Base-by-base conservation (phyloP, 148 eudicot species). In the Vaccinium macrocarpon region DNA sequence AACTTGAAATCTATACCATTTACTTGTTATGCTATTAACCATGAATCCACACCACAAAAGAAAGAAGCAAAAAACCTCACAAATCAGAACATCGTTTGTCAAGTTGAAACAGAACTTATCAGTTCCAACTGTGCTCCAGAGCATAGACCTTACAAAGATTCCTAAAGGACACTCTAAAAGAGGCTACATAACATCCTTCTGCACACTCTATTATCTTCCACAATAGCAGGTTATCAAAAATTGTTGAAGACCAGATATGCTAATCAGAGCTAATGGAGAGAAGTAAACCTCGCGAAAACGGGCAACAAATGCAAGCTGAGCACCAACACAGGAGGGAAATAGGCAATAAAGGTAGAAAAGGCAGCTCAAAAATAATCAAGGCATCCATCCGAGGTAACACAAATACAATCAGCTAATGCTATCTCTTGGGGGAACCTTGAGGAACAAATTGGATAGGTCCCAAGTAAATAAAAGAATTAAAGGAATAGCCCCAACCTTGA, bases 71-170 rank as follows among this genome's bases (percentile, higher is more conserved):
- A 35, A 11, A 19, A 42, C 46, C 53, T 50, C 50, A 76, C 15
- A 46, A 49, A 76, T 25, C 27, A 50, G 15, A 48, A 76, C 35
- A 49, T 55, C 6, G 4, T 78, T 55, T 29, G 19, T 78, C 21
- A 2, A 21, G 6, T 53, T 27, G 42, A 9, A 64, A 23, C 8
- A 11, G 25, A 16, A 38, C 27, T 23, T 52, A 51, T 8, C 29
- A 51, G 27, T 53, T 29, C 48, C 48, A 32, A 55, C 68, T 0
- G 32, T 51, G 62, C 48, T 18, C 42, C 42, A 53, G 64, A 52
- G 23, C 9, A 12, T 79, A n/a, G n/a, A 79, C 49, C 56, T 79
- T 79, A 32, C 82, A 53, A 76, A 53, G 15, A 79, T 18, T 56
- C 64, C 23, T 16, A 5, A 49, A 11, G 35, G 79, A 23, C 79